Evolutionary conservation across 2,329 filamentous ascomycete species (phyloP), one percentile per base, ranked within the genome.

Genomic region (Ophiostoma triangulosporum): DNA sequence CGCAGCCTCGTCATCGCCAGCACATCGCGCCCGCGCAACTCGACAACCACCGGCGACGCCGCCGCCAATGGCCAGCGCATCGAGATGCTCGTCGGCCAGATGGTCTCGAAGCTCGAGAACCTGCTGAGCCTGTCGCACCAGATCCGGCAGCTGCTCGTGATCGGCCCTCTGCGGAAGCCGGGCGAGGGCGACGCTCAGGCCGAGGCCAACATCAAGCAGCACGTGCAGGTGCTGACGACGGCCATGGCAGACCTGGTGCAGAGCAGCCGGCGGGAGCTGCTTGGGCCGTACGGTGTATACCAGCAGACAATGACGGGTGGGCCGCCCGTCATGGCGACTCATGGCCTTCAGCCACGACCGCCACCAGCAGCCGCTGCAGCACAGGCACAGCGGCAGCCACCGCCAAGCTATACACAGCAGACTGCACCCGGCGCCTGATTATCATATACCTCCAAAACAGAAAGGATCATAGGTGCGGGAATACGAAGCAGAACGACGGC

Each of bases 121-220:
- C 65, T 77, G 3, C 65, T 75, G 4, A 61, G 64, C 27, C 64
- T 77, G 12, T 74, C 67, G 17, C 69, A 73, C 35, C 69, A 72
- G 57, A 65, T 77, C 54, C 73, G 75, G 57, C 69, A 72, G 53
- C 64, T 76, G 24, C 76, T 73, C 73, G 66, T 75, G 11, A 68
- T 70, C 53, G 74, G 74, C 2, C 69, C 73, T 1, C 63, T 76
- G 24, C 67, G 68, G 54, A 66, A 64, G 46, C 66, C 71, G 4
- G 70, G 69, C 43, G 69, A 73, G 50, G 69, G 69, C 35, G 67
- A 70, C 51, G 64, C 61, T 45, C 64, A 68, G 57, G 65, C 64
- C 26, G 64, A 66, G 53, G 58, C 66, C 43, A 56, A 46, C 14
- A 64, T 67, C 49, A 67, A 67, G 45, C 57, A 57, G 8, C 65